A percentile compares a stretch with the other conserved stretches of the same genome.
phyloP scores from a whole-genome alignment of 768 basidiomycete genomes.

The Lactarius akahatsu region DNA sequence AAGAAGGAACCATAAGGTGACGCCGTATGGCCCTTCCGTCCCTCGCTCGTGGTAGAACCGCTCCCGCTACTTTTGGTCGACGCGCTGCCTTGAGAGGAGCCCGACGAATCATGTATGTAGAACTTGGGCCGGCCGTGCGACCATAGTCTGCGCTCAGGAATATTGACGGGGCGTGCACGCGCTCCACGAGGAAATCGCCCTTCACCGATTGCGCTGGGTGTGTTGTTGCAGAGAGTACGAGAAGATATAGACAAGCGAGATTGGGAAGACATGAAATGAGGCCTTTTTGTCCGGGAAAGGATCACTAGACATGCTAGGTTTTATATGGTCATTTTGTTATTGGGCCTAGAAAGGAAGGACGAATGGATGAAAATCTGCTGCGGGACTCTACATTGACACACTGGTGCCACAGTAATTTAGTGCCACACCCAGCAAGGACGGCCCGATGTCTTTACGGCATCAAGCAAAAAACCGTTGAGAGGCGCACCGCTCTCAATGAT shows the following conservation, averaged over 20 bases:
- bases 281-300: too few relatives aligned
- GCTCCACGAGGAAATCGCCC: background rate
- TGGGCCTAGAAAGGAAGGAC: too few relatives aligned
- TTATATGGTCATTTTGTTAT: background rate
- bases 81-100: conserved; percentile 14
- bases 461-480: background rate
- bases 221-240: background rate
- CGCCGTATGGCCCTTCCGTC: background rate
- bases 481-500: too few relatives aligned
- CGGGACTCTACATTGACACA: background rate
- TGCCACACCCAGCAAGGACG: background rate
- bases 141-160: conserved; percentile 6
- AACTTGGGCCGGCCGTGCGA: conserved; percentile 1
- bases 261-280: background rate
- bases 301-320: background rate
- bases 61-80: conserved; percentile 9
- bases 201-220: background rate
- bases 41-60: conserved; percentile 11
- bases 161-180: background rate
- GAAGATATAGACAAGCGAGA: background rate
- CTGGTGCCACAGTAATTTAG: background rate
- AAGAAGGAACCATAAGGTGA: conserved; percentile 26
- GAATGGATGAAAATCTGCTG: background rate
- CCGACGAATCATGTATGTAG: conserved; percentile 8
- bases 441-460: background rate